Evolutionary conservation across 441 rosid genomes (phyloP), one percentile per base, ranked within the genome.

Genomic region (Gossypium davidsonii): DNA sequence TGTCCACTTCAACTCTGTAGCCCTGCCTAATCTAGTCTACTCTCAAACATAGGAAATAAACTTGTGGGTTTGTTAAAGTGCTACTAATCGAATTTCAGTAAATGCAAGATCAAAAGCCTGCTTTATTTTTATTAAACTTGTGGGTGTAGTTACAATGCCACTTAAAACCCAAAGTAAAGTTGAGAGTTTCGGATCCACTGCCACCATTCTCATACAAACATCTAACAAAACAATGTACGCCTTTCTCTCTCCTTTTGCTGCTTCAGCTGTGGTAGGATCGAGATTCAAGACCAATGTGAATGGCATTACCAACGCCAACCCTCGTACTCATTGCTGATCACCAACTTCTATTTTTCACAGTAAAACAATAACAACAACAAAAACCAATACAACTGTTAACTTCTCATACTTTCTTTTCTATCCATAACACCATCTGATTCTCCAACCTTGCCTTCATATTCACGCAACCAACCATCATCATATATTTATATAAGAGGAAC

Each of bases 401-500:
- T 77, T 76, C 79, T 76, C 73, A 34, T 63, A 9, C 75, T 80
- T 70, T 76, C 18, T 51, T 15, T 51, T 15, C 21, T 6, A 51
- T 74, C 71, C 53, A 42, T 10, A 49, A 26, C 49, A 49, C 73
- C 71, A 73, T 46, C 61, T 37, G 67, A 37, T 73, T 53, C 58
- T 69, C 48, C 69, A 78, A 80, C 77, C 76, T 37, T 68, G 73
- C 83, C 70, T 76, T 60, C 81, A 81, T 84, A 72, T 83, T 88
- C 89, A 84, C 74, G 66, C 60, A 70, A 73, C 64, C 77, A 77
- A 84, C 81, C 81, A 79, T 79, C 74, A 56, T 31, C 61, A 62
- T 15, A 6, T 51, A 15, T 51, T 51, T 51, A 49, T 31, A 75
- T 12, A 59, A 73, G 67, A 73, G 51, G 53, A 21, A 80, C 8